These are phyloP conservation scores for Moesziomyces aphidis DNA, from an alignment of 1,284 basidiomycete genomes.

Conservation along the genomic window DNA sequence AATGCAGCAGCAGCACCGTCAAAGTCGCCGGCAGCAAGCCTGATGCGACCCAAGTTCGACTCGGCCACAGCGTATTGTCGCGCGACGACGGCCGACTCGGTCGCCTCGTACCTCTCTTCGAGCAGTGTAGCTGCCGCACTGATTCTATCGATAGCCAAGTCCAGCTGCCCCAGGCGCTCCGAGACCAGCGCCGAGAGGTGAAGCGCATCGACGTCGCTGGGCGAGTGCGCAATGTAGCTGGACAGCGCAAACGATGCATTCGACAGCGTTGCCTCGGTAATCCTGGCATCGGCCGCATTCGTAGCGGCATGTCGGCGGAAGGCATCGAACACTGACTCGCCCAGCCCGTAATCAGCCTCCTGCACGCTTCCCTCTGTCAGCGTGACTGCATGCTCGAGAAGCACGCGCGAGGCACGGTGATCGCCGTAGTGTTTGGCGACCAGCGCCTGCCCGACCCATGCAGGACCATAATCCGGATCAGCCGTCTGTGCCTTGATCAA, in stretches of 20 bases:
- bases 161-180: conserved; percentile 81
- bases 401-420: conserved; percentile 74
- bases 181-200: conserved; percentile 88
- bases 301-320: conserved; percentile 71
- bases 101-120: conserved; percentile 87
- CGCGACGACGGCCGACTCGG: conserved; percentile 82
- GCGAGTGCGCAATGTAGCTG: conserved; percentile 78
- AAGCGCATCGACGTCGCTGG: conserved; percentile 79
- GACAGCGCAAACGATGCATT: conserved; percentile 80
- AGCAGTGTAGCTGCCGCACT: conserved; percentile 79
- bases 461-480: conserved; percentile 87
- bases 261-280: conserved; percentile 24
- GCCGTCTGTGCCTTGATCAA: conserved; percentile 88
- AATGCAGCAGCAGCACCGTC: conserved; percentile 77
- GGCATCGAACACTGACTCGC: conserved; percentile 75
- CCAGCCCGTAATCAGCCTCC: conserved; percentile 84
- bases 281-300: conserved; percentile 66
- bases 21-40: conserved; percentile 75
- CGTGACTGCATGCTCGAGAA: conserved; percentile 85
- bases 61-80: conserved; percentile 84
- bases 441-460: conserved; percentile 95
- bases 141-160: conserved; percentile 75
- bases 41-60: conserved; percentile 82
- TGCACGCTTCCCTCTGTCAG: conserved; percentile 78
- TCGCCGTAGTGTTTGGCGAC: conserved; percentile 79